Percentiles rank a stretch among this genome's conserved stretches.
Conservation (phyloP, 768 basidiomycete genomes). For the Suillus decipiens region DNA sequence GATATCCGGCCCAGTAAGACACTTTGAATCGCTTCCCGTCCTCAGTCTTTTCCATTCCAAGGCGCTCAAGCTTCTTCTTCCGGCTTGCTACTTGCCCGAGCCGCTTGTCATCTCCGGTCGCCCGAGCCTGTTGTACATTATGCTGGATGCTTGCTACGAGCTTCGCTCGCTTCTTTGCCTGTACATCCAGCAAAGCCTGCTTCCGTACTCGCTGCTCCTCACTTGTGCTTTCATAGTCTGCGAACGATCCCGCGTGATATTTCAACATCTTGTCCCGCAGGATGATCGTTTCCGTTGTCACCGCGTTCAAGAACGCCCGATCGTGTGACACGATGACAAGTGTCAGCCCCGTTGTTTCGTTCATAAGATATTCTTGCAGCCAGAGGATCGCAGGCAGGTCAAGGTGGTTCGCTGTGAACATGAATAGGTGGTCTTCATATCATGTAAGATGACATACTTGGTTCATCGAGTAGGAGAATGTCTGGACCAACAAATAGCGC, state of each 20-base stretch:
- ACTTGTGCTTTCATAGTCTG: constrained; percentile 48
- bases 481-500: constrained; percentile 59
- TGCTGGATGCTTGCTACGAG: constrained; percentile 59
- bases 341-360: constrained; percentile 38
- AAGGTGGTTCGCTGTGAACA: constrained; percentile 36
- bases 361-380: constrained; percentile 52
- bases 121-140: constrained; percentile 50
- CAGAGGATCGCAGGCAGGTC: constrained; percentile 56
- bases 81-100: constrained; percentile 52
- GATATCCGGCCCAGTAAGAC: constrained; percentile 50
- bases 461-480: constrained; percentile 61
- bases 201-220: constrained; percentile 47
- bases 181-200: constrained; percentile 44
- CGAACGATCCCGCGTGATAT: constrained; percentile 59
- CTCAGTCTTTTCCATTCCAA: constrained; percentile 16
- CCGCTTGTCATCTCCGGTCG: constrained; percentile 64
- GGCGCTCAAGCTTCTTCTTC: constrained; percentile 54
- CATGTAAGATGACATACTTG: constrained; percentile 32
- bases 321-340: constrained; percentile 70
- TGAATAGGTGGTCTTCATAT: neutral
- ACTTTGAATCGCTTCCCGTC: constrained; percentile 56
- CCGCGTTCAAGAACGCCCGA: constrained; percentile 57
- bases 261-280: constrained; percentile 52
- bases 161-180: constrained; percentile 47
- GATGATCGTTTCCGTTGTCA: constrained; percentile 63